These are phyloP conservation scores for Leptographium wingfieldii DNA, from an alignment of 2,329 filamentous ascomycete genomes.

Conservation along the genomic window DNA sequence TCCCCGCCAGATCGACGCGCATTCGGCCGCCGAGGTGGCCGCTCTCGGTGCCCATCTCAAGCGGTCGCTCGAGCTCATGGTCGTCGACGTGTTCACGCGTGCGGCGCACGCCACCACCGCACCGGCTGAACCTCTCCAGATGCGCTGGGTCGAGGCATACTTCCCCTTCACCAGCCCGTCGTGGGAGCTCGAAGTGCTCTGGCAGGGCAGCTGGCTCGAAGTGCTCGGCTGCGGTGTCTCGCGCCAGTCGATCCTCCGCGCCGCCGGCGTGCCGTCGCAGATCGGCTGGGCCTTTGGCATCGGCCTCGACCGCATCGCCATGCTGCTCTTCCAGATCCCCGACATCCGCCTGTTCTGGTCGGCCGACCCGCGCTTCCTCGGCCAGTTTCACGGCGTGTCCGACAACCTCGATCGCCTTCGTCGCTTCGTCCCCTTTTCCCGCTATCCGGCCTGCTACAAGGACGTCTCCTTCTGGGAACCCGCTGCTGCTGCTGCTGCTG, in stretches of 20 bases:
- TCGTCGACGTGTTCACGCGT: conserved; percentile 75
- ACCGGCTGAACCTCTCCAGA: conserved; percentile 48
- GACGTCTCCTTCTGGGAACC: conserved; percentile 89
- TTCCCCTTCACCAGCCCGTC: conserved; percentile 95
- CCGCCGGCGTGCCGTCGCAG: conserved; percentile 61
- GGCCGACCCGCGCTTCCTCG: conserved; percentile 68
- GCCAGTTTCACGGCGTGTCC: conserved; percentile 61
- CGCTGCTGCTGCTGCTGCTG: neutral
- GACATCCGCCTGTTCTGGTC: conserved; percentile 98
- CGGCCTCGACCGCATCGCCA: conserved; percentile 87
- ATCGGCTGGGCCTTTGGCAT: conserved; percentile 94
- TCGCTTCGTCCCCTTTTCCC: conserved; percentile 79
- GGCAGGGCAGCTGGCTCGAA: conserved; percentile 90
- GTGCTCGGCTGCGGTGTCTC: conserved; percentile 88
- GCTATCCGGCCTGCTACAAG: conserved; percentile 77
- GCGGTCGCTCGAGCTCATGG: conserved; percentile 75
- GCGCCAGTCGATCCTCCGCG: conserved; percentile 66
- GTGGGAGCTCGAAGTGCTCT: conserved; percentile 94
- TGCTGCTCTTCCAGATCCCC: conserved; percentile 91
- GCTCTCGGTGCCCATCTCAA: conserved; percentile 80
- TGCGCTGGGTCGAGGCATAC: conserved; percentile 93
- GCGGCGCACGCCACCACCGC: conserved; percentile 45
- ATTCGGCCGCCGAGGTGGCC: conserved; percentile 65
- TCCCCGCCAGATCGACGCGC: conserved; percentile 61
- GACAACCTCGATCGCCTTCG: conserved; percentile 34